Evolutionary conservation across 768 basidiomycete species (phyloP), one percentile per base, ranked within the genome.

Genomic region (Lactarius sp.): DNA sequence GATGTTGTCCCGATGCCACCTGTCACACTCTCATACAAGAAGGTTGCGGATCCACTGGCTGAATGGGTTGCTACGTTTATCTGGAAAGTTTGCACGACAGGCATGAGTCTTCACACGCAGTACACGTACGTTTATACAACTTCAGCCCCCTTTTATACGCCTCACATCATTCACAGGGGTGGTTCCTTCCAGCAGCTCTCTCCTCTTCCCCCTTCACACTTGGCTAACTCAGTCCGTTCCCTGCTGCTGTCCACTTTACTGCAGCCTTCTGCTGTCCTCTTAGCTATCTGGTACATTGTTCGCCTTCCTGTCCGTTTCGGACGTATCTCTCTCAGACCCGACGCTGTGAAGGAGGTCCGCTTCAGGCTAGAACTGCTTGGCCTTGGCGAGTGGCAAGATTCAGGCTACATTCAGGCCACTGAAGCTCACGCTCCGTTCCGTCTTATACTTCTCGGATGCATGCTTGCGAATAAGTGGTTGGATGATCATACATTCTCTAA

Each of bases 401-500:
- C 73, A n/a, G 69, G 73, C 33, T 83, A 84, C 46, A 72, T 75
- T 66, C 82, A 84, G 52, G 74, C 76, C 3, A 74, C 77, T 54
- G 87, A 89, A 70, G 77, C 79, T 6, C 80, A 79, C 63, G 85
- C 84, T 1, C 84, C 87, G 12, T 92, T 91, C 73, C 83, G 87
- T 58, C 78, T 92, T 49, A 78, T 92, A 62, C 81, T 92, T 27
- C 78, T 92, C 27, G 90, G 90, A 20, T 90, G 85, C 66, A 91
- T 92, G 89, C 77, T 92, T 39, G 88, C 90, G 20, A 92, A 92
- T 73, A 92, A 92, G 75, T 92, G 90, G 90, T 71, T 92, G 67
- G 90, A 92, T 67, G 90, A 92, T 69, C 90, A 92, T 70, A 92
- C 90, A 0, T 92, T 92, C 74, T 91, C 89, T 46, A 92, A 92